A percentile compares a stretch with the other conserved stretches of the same genome.
phyloP scores from a whole-genome alignment of 1,284 basidiomycete genomes.

The Irpex sp. region DNA sequence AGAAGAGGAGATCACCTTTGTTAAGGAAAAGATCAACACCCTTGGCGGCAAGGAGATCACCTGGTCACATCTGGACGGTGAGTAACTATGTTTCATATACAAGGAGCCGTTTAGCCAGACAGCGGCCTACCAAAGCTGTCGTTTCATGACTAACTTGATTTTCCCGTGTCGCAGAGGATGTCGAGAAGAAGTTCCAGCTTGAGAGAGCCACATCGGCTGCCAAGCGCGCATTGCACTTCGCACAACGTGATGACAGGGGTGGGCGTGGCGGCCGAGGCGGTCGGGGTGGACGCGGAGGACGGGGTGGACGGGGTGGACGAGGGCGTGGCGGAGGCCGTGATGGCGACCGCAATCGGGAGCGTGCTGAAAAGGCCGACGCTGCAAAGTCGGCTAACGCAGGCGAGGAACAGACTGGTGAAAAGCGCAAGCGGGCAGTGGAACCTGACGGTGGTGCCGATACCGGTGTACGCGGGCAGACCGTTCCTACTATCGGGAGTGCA shows the following conservation, averaged over 20 bases:
- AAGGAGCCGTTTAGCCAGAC: not conserved
- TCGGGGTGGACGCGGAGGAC: constrained; percentile 41
- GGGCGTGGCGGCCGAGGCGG: constrained; percentile 34
- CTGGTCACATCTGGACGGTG: constrained; percentile 61
- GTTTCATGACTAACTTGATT: not conserved
- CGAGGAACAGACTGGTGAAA: constrained; percentile 52
- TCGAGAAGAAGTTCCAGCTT: constrained; percentile 67
- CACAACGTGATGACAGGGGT: constrained; percentile 29
- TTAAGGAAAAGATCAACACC: constrained; percentile 58
- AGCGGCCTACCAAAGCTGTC: not conserved
- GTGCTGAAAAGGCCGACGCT: constrained; percentile 19
- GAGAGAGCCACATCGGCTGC: constrained; percentile 69
- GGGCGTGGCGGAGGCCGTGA: constrained; percentile 29
- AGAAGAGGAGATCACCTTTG: constrained; percentile 62
- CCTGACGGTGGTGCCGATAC: constrained; percentile 69
- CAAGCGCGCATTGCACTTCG: constrained; percentile 33
- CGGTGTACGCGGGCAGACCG: constrained; percentile 57
- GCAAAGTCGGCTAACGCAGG: constrained; percentile 13
- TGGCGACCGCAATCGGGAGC: constrained; percentile 21
- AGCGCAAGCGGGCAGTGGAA: constrained; percentile 70
- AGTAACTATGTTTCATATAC: constrained; percentile 17
- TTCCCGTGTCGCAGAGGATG: constrained; percentile 41
- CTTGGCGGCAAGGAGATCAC: constrained; percentile 60
- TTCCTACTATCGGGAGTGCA: constrained; percentile 47
- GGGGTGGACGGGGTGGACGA: constrained; percentile 39